phyloP scores from a whole-genome alignment of 805 yeast species.

The Metschnikowia reukaufii region DNA sequence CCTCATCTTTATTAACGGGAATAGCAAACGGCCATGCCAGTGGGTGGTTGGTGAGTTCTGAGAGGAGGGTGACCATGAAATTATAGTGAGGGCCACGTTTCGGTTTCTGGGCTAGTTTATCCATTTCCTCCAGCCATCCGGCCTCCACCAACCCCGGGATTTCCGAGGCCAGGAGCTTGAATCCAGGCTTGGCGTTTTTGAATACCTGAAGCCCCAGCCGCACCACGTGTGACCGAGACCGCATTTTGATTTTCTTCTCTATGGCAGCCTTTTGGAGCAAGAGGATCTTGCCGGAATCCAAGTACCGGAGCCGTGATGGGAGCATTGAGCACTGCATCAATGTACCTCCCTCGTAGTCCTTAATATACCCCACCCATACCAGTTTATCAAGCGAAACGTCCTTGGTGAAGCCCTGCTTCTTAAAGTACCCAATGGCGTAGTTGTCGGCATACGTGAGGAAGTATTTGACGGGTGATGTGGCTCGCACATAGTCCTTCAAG shows the following conservation, averaged over 20 bases:
- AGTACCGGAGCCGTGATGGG: constrained; percentile 74
- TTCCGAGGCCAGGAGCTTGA: constrained; percentile 38
- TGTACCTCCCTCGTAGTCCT: constrained; percentile 99
- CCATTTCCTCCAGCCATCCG: constrained; percentile 99
- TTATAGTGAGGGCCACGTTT: constrained; percentile 93
- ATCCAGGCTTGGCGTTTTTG: constrained; percentile 55
- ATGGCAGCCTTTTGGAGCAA: constrained; percentile 91
- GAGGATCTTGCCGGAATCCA: constrained; percentile 84
- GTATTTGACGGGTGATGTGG: constrained; percentile 80
- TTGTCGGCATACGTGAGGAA: constrained; percentile 97
- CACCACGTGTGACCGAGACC: constrained; percentile 76
- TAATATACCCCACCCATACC: constrained; percentile 97
- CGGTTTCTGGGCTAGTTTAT: constrained; percentile 91
- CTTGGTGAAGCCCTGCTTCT: constrained; percentile 96
- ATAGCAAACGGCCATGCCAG: constrained; percentile 97
- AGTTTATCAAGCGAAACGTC: constrained; percentile 83
- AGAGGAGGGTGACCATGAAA: constrained; percentile 82
- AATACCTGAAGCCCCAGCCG: constrained; percentile 80
- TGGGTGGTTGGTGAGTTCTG: constrained; percentile 91
- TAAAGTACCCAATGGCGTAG: constrained; percentile 97
- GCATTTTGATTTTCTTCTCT: constrained; percentile 73
- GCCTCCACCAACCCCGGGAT: constrained; percentile 92
- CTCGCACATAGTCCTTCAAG: constrained; percentile 88
- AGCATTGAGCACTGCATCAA: constrained; percentile 96
- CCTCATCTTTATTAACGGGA: constrained; percentile 92